phyloP scores from a whole-genome alignment of 306 rosid genomes.

The Betula pendula region DNA sequence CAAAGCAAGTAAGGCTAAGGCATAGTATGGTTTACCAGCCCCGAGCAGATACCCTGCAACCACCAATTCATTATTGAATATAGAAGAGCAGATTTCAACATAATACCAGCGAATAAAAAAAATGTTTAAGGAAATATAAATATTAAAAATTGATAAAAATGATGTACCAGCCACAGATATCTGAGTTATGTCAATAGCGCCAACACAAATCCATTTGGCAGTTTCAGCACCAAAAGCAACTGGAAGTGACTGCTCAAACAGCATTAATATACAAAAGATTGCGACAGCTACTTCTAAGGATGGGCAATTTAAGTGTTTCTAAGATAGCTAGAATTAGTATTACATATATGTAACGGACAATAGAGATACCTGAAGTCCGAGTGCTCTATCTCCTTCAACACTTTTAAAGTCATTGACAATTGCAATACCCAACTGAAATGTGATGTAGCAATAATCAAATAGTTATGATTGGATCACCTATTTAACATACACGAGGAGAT shows the following conservation, averaged over 20 bases:
- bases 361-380: slow-evolving; percentile 86
- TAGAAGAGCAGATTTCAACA: not conserved
- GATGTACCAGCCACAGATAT: slow-evolving; percentile 75
- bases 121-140: not conserved
- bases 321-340: slow-evolving; percentile 8
- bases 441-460: slow-evolving; percentile 21
- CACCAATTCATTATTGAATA: slow-evolving; percentile 6
- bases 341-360: slow-evolving; percentile 9
- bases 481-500: slow-evolving; percentile 23
- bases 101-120: not conserved
- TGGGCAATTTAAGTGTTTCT: slow-evolving; percentile 18
- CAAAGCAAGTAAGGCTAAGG: slow-evolving; percentile 78
- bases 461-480: slow-evolving; percentile 2
- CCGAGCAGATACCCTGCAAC: slow-evolving; percentile 84
- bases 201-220: slow-evolving; percentile 98
- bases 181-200: slow-evolving; percentile 95
- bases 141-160: slow-evolving; percentile 20
- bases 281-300: slow-evolving; percentile 18
- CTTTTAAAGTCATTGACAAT: slow-evolving; percentile 99
- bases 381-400: slow-evolving; percentile 92
- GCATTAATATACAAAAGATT: slow-evolving; percentile 33
- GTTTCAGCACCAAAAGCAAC: slow-evolving; percentile 96
- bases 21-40: slow-evolving; percentile 86
- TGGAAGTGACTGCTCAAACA: slow-evolving; percentile 80
- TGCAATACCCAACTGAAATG: slow-evolving; percentile 86